phyloP scores from a whole-genome alignment of 2,329 filamentous ascomycete species.

The Alternaria gaisen region DNA sequence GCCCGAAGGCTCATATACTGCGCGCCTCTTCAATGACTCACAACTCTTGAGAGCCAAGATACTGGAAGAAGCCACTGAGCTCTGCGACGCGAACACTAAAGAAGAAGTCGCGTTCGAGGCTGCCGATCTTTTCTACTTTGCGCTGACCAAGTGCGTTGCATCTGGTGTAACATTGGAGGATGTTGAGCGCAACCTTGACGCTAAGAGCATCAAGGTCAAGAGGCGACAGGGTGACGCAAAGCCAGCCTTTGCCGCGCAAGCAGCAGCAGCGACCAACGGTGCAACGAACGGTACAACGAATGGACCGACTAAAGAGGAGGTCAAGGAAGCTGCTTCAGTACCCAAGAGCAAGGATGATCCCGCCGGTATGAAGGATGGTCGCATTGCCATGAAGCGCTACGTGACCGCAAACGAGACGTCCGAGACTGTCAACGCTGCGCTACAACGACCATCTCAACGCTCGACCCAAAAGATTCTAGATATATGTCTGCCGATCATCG shows the following conservation, averaged over 20 bases:
- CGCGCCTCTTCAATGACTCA: conserved; percentile 88
- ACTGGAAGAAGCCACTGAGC: conserved; percentile 96
- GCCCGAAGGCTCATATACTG: conserved; percentile 91
- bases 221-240: conserved; percentile 93
- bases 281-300: conserved; percentile 30
- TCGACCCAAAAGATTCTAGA: conserved; percentile 93
- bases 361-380: conserved; percentile 60
- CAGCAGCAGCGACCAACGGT: conserved; percentile 45
- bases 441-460: conserved; percentile 91
- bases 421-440: conserved; percentile 73
- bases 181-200: conserved; percentile 89
- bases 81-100: conserved; percentile 84
- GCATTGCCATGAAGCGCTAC: conserved; percentile 85
- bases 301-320: conserved; percentile 48
- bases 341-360: conserved; percentile 63
- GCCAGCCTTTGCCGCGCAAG: conserved; percentile 87
- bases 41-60: conserved; percentile 94
- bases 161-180: conserved; percentile 87
- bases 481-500: conserved; percentile 90
- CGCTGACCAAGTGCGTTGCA: conserved; percentile 85
- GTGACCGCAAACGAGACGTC: conserved; percentile 71
- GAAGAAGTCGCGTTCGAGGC: conserved; percentile 92
- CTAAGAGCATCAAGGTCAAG: conserved; percentile 95
- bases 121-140: conserved; percentile 95
- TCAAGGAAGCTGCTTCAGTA: conserved; percentile 62